A percentile compares a stretch with the other conserved stretches of the same genome.
Evolutionary conservation across 306 rosid genomes (phyloP).

Genomic region (Trichosanthes cucumerina): DNA sequence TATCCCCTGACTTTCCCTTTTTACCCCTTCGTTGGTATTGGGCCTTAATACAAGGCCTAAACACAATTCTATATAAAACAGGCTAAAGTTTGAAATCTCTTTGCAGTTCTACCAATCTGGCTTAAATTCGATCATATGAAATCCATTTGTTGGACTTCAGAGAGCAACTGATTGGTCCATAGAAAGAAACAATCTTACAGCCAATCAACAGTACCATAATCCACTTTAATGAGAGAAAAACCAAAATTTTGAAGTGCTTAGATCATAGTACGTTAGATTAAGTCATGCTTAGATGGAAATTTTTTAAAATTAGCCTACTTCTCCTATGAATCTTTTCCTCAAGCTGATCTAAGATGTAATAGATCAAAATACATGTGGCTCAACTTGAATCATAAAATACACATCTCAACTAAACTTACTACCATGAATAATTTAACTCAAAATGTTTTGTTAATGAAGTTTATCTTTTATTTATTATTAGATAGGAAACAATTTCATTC

Average conservation of each 20-base stretch:
- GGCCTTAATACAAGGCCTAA: too few relatives aligned
- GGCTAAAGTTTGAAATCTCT: background rate
- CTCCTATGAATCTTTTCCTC: background rate
- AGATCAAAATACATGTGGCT: background rate
- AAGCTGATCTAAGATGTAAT: background rate
- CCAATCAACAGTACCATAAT: background rate
- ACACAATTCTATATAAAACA: background rate
- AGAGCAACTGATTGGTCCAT: background rate
- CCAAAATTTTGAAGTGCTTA: background rate
- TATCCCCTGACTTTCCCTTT: too few relatives aligned
- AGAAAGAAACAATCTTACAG: background rate
- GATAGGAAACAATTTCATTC: too few relatives aligned
- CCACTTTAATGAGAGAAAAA: background rate
- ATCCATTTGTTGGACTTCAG: background rate
- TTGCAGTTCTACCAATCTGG: background rate
- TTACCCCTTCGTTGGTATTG: too few relatives aligned
- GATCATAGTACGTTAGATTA: background rate
- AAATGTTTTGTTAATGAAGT: background rate
- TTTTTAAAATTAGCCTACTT: background rate
- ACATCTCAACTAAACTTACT: background rate
- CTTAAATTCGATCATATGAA: background rate
- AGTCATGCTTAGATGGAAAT: background rate
- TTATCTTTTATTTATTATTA: too few relatives aligned
- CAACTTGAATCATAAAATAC: background rate
- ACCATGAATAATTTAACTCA: background rate